Conservation (phyloP, 306 rosid genomes). For the Hippophae gyantsensis region DNA sequence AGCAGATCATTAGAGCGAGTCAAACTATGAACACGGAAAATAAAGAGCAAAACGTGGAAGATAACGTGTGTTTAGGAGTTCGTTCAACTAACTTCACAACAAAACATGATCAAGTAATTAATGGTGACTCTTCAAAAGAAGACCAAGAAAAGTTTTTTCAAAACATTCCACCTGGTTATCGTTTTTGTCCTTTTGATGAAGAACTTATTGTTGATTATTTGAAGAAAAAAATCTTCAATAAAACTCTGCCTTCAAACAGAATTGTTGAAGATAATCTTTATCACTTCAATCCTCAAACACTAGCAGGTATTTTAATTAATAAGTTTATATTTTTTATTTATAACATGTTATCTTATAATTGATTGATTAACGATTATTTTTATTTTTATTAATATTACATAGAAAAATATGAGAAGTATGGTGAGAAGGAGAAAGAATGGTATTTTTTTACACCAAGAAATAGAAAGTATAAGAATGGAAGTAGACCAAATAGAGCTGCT, state of each 20-base stretch:
- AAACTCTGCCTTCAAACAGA: constrained; percentile 5
- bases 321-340: too few species aligned
- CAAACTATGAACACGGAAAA: too few species aligned
- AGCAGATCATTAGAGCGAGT: too few species aligned
- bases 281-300: constrained; percentile 8
- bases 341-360: too few species aligned
- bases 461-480: neutral
- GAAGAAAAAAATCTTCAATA: constrained; percentile 1
- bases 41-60: too few species aligned
- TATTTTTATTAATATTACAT: too few species aligned
- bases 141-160: too few species aligned
- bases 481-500: neutral
- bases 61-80: too few species aligned
- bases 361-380: too few species aligned
- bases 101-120: too few species aligned
- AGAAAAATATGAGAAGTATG: neutral
- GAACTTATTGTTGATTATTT: constrained; percentile 6
- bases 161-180: neutral
- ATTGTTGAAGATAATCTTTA: constrained; percentile 16
- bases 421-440: neutral
- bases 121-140: too few species aligned
- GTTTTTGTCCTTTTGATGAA: constrained; percentile 13
- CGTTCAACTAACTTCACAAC: too few species aligned
- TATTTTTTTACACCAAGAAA: neutral
- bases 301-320: constrained; percentile 1